Evolutionary conservation across 176 grass and related monocot genomes (phyloP).

Genomic region (Cenchrus fungigraminus): DNA sequence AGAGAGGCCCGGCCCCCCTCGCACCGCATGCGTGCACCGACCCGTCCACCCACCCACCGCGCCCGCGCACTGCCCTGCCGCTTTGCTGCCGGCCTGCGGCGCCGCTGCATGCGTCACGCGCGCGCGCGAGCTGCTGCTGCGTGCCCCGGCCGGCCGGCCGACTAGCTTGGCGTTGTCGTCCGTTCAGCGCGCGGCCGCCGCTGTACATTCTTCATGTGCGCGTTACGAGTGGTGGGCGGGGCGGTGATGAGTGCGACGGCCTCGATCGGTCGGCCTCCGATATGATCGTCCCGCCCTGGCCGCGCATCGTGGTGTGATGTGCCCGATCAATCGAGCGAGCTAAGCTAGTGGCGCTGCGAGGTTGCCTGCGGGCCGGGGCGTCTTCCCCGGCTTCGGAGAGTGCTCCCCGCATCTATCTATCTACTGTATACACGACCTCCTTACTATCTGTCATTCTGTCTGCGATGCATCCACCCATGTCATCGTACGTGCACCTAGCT

Average conservation of each 20-base stretch:
- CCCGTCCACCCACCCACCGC: not conserved
- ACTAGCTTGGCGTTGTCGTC: not conserved
- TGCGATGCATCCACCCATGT: too few relatives aligned
- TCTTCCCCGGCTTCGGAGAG: not conserved
- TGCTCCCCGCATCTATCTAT: not conserved
- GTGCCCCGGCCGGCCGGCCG: too few relatives aligned
- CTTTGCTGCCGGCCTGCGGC: not conserved
- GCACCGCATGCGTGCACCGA: not conserved
- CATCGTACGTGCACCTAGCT: too few relatives aligned
- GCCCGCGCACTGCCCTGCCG: not conserved
- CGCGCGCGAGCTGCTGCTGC: not conserved
- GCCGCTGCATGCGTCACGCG: too few relatives aligned
- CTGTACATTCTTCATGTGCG: too few relatives aligned
- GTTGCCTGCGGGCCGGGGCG: constrained; percentile 32
- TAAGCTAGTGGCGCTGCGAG: constrained; percentile 33
- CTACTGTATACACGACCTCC: not conserved
- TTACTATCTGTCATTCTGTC: not conserved
- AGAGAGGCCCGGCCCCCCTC: not conserved
- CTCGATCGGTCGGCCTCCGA: not conserved
- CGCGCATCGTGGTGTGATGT: not conserved
- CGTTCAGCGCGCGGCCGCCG: too few relatives aligned
- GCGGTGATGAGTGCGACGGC: constrained; percentile 13
- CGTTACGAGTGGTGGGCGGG: not conserved
- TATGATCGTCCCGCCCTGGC: too few relatives aligned
- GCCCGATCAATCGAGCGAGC: too few relatives aligned